Conservation (phyloP, 768 basidiomycete genomes). For the Hygrocybe punicea region DNA sequence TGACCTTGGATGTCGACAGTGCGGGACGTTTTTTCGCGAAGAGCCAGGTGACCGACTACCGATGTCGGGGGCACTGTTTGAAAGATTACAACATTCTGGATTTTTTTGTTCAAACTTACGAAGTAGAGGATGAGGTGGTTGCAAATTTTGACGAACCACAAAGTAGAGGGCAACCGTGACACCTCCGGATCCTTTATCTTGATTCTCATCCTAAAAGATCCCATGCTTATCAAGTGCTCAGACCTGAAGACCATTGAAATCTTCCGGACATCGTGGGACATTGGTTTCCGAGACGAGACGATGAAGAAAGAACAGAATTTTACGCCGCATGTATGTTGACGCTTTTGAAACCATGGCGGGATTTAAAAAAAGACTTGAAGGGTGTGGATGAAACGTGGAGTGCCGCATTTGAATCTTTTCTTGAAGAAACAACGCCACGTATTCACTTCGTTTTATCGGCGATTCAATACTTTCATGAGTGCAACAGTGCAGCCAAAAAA, state of each 20-base stretch:
- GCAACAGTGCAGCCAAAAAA: conserved; percentile 9
- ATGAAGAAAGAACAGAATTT: conserved; percentile 18
- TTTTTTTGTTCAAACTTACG: conserved; percentile 35
- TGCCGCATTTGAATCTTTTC: background rate
- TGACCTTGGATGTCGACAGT: conserved; percentile 3
- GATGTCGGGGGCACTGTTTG: conserved; percentile 19
- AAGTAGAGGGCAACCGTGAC: too few species aligned
- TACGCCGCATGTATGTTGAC: conserved; percentile 32
- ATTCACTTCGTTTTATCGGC: conserved; percentile 4
- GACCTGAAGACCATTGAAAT: conserved; percentile 27
- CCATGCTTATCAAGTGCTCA: conserved; percentile 9
- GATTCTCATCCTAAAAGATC: background rate
- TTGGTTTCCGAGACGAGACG: conserved; percentile 32
- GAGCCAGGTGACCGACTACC: conserved; percentile 29
- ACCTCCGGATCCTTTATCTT: conserved; percentile 12
- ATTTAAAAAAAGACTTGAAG: background rate
- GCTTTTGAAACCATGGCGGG: conserved; percentile 16
- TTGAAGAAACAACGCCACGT: too few species aligned
- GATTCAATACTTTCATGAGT: conserved; percentile 13
- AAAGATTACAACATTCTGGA: conserved; percentile 15
- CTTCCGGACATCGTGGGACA: conserved; percentile 38
- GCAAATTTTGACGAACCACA: too few species aligned
- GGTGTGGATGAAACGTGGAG: background rate
- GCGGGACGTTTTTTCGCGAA: conserved; percentile 9
- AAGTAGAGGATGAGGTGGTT: conserved; percentile 17